Conservation (phyloP, 2,329 filamentous ascomycete species). For the Graphium sp. region DNA sequence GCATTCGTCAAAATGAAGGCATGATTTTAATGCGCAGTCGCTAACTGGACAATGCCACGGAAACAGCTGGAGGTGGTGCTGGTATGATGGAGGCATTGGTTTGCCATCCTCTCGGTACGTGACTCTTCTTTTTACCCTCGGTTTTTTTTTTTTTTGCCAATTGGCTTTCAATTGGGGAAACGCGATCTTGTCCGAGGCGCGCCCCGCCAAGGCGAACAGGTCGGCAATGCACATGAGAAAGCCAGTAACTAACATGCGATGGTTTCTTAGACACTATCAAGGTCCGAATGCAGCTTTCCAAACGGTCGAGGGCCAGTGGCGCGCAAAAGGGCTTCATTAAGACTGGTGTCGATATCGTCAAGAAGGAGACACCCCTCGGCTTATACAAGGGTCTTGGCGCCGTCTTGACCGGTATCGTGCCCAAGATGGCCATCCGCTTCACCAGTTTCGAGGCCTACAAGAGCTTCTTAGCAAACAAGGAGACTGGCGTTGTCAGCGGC, state of each 20-base stretch:
- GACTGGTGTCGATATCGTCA: constrained; percentile 75
- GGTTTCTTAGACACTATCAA: constrained; percentile 68
- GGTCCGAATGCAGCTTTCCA: constrained; percentile 96
- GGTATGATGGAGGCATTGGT: constrained; percentile 98
- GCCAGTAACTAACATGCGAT: constrained; percentile 8
- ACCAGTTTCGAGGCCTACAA: constrained; percentile 96
- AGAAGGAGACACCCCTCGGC: constrained; percentile 77
- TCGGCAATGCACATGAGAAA: constrained; percentile 5
- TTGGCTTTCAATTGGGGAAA: too few species aligned
- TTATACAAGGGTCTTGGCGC: constrained; percentile 98
- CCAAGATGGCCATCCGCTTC: constrained; percentile 99
- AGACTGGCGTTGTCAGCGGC: constrained; percentile 51
- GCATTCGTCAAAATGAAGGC: constrained; percentile 1
- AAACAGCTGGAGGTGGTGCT: constrained; percentile 81
- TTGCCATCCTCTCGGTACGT: constrained; percentile 79
- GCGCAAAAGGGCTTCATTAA: constrained; percentile 74
- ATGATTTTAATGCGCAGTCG: constrained; percentile 6
- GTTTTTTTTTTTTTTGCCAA: too few species aligned
- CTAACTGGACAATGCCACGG: constrained; percentile 24
- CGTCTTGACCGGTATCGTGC: constrained; percentile 87
- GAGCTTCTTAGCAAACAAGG: constrained; percentile 53
- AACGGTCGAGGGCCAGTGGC: constrained; percentile 66
- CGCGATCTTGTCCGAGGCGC: too few species aligned
- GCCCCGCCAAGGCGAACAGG: too few species aligned
- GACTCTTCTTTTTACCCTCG: constrained; percentile 2